phyloP scores from a whole-genome alignment of 371 early-diverging fungal species.

The Blastocladiella emersonii region DNA sequence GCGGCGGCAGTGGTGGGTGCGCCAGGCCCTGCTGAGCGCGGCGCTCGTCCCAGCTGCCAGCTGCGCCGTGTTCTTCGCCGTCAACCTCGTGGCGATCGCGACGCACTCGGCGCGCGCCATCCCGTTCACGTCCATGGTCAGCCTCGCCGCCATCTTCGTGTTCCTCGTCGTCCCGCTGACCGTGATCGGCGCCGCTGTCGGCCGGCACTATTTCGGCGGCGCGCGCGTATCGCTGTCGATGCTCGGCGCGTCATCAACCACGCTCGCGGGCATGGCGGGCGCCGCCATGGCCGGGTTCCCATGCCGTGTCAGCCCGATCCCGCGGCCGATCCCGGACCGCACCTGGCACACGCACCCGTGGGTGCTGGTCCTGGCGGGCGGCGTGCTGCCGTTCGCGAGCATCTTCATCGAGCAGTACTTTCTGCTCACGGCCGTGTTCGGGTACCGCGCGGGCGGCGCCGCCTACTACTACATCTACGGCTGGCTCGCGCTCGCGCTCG shows the following conservation, averaged over 20 bases:
- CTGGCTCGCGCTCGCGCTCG: constrained; percentile 57
- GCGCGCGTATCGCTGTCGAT: not conserved
- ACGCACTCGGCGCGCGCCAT: constrained; percentile 64
- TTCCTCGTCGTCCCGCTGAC: constrained; percentile 65
- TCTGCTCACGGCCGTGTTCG: constrained; percentile 72
- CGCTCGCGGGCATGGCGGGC: not conserved
- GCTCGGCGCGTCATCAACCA: no score
- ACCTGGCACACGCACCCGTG: constrained; percentile 53
- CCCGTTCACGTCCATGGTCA: constrained; percentile 58
- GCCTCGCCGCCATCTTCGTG: constrained; percentile 54
- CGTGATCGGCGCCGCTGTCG: constrained; percentile 58
- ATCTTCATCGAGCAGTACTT: constrained; percentile 82
- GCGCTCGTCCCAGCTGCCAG: constrained; percentile 55
- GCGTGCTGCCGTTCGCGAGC: constrained; percentile 66
- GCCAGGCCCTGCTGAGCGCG: constrained; percentile 51
- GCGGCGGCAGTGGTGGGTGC: constrained; percentile 56
- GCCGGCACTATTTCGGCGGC: constrained; percentile 47
- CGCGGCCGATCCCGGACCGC: constrained; percentile 64
- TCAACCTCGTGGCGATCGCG: constrained; percentile 60
- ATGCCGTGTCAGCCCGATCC: constrained; percentile 67
- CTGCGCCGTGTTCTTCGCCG: constrained; percentile 34
- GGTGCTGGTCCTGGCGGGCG: constrained; percentile 45
- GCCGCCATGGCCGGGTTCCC: constrained; percentile 39
- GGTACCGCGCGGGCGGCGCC: constrained; percentile 23
- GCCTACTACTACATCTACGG: constrained; percentile 77